These are phyloP conservation scores for Gossypium mustelinum DNA, from an alignment of 345 rosid genomes.

Conservation along the genomic window DNA sequence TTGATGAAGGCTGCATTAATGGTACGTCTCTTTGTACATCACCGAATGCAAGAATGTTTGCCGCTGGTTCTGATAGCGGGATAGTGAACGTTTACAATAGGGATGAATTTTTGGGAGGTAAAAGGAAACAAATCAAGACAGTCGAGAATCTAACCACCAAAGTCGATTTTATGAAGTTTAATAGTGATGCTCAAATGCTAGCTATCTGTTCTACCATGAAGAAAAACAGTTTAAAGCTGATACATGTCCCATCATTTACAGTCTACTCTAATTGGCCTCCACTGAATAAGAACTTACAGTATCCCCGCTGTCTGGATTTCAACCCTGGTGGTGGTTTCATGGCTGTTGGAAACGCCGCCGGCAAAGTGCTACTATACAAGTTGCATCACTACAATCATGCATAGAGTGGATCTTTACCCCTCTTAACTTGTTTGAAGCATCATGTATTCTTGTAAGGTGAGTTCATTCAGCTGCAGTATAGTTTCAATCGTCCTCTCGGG, in stretches of 20 bases:
- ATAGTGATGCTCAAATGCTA: constrained; percentile 72
- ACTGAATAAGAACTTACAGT: constrained; percentile 43
- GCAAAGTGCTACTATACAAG: constrained; percentile 79
- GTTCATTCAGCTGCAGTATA: neutral
- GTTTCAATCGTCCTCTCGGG: neutral
- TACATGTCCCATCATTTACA: constrained; percentile 65
- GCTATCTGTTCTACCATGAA: constrained; percentile 75
- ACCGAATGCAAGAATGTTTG: constrained; percentile 52
- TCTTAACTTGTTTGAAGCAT: neutral
- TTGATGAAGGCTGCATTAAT: constrained; percentile 78
- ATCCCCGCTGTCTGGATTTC: constrained; percentile 83
- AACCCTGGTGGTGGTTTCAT: constrained; percentile 93
- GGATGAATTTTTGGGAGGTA: constrained; percentile 75
- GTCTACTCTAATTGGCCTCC: constrained; percentile 86
- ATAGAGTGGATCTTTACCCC: constrained; percentile 19
- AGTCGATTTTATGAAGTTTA: constrained; percentile 77
- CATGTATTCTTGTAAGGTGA: neutral
- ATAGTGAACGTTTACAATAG: constrained; percentile 82
- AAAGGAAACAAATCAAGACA: constrained; percentile 68
- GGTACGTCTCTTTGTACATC: constrained; percentile 74
- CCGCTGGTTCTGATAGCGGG: constrained; percentile 85
- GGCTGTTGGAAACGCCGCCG: constrained; percentile 85
- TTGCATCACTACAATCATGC: constrained; percentile 80
- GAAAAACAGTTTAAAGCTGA: constrained; percentile 68
- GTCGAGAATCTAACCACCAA: constrained; percentile 77